Conservation (phyloP, 169 alveolate species). For the Eimeria tenella region DNA sequence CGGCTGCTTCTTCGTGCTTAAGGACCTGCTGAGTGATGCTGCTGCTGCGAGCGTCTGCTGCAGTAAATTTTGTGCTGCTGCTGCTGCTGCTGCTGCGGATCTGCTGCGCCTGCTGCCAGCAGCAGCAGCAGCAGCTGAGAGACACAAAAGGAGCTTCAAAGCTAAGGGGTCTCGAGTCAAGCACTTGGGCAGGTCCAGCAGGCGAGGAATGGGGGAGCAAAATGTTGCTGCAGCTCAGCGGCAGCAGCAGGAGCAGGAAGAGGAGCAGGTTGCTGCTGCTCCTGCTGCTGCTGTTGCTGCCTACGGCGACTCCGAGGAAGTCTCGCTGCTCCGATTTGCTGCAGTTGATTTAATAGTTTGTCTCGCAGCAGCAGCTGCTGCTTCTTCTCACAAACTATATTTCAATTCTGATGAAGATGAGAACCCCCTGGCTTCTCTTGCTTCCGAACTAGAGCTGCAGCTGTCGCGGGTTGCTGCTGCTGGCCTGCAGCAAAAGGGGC, state of each 20-base stretch:
- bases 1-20: conserved; percentile 24
- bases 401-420: neutral
- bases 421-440: neutral
- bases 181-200: conserved; percentile 7
- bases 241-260: conserved; percentile 31
- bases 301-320: neutral
- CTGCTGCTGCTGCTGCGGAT: conserved; percentile 22
- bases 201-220: conserved; percentile 1
- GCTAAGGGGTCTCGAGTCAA: neutral
- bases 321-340: neutral
- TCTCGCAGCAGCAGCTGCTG: neutral
- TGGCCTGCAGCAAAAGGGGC: neutral
- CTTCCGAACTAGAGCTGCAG: neutral
- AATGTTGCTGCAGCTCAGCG: neutral
- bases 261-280: neutral
- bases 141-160: neutral
- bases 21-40: neutral
- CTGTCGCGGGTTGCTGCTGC: neutral
- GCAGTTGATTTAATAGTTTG: neutral
- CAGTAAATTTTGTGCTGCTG: neutral
- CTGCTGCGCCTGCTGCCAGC: conserved; percentile 21
- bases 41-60: neutral
- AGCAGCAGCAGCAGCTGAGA: neutral
- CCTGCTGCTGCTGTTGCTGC: conserved; percentile 13
- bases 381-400: neutral